phyloP scores from a whole-genome alignment of 805 yeast genomes.

The Candida boleticola region DNA sequence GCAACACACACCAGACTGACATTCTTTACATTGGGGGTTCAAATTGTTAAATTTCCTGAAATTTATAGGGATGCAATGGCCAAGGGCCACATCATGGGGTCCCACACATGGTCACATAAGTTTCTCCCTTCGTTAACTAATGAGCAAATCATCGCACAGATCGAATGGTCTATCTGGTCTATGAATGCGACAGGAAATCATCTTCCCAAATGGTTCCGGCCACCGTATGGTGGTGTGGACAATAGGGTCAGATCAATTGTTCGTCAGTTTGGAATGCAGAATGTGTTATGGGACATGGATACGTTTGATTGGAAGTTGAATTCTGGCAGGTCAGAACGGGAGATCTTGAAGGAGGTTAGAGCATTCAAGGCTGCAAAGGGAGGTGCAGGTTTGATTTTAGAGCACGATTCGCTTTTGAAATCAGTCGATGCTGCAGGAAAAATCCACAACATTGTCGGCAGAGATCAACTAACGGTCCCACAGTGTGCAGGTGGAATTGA shows the following conservation, averaged over 20 bases:
- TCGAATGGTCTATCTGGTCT: constrained; percentile 97
- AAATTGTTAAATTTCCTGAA: constrained; percentile 75
- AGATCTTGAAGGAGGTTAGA: constrained; percentile 54
- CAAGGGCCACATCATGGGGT: constrained; percentile 76
- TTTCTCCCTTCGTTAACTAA: constrained; percentile 75
- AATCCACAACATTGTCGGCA: constrained; percentile 51
- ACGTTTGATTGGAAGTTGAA: constrained; percentile 86
- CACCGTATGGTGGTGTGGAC: constrained; percentile 95
- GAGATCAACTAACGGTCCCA: constrained; percentile 71
- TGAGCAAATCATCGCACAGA: constrained; percentile 81
- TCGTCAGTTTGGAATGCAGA: constrained; percentile 80
- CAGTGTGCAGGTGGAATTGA: constrained; percentile 70
- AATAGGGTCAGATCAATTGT: constrained; percentile 78
- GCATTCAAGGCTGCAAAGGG: constrained; percentile 42
- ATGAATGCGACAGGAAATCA: constrained; percentile 92
- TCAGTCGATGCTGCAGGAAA: constrained; percentile 72
- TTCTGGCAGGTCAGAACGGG: constrained; percentile 43
- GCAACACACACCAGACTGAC: constrained; percentile 48
- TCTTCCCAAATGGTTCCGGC: constrained; percentile 90
- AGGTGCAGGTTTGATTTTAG: constrained; percentile 68
- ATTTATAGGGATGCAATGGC: constrained; percentile 55
- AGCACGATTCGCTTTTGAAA: constrained; percentile 71
- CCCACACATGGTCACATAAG: constrained; percentile 93
- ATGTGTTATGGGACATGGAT: constrained; percentile 89
- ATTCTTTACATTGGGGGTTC: constrained; percentile 82